Evolutionary conservation across 2,329 filamentous ascomycete species (phyloP).

Genomic region (Colletotrichum endophyticum): DNA sequence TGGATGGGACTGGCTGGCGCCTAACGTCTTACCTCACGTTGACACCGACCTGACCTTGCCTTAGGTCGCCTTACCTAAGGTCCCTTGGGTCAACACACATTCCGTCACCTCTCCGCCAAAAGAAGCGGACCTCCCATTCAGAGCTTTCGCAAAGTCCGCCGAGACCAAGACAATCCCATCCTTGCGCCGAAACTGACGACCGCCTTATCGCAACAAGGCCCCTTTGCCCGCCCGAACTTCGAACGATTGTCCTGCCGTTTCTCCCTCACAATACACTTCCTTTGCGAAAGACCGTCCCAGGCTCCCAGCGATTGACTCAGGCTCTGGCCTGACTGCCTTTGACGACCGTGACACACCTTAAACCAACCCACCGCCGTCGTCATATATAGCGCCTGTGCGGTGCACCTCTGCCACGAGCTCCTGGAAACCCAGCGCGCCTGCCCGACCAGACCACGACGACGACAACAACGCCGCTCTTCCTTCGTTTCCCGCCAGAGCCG

Average conservation of each 20-base stretch:
- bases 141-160: slow-evolving; percentile 12
- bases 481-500: not conserved
- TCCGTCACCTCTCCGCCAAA: slow-evolving; percentile 8
- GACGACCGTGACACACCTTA: slow-evolving; percentile 1
- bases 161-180: slow-evolving; percentile 12
- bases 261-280: slow-evolving; percentile 11
- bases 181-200: slow-evolving; percentile 16
- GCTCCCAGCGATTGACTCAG: slow-evolving; percentile 17
- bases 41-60: not conserved
- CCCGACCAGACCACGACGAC: not conserved
- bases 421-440: not conserved
- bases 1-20: not conserved
- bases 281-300: slow-evolving; percentile 8
- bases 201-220: slow-evolving; percentile 17
- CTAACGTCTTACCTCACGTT: not conserved
- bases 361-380: not conserved
- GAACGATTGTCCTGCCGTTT: not conserved
- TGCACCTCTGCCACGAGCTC: not conserved
- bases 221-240: slow-evolving; percentile 9
- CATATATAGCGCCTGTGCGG: not conserved
- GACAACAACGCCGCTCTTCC: not conserved
- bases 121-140: slow-evolving; percentile 16
- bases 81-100: not conserved
- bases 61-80: slow-evolving; percentile 11
- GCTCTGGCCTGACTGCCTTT: slow-evolving; percentile 5